phyloP scores from a whole-genome alignment of 257 asterid genomes.

The Nicotiana tabacum region DNA sequence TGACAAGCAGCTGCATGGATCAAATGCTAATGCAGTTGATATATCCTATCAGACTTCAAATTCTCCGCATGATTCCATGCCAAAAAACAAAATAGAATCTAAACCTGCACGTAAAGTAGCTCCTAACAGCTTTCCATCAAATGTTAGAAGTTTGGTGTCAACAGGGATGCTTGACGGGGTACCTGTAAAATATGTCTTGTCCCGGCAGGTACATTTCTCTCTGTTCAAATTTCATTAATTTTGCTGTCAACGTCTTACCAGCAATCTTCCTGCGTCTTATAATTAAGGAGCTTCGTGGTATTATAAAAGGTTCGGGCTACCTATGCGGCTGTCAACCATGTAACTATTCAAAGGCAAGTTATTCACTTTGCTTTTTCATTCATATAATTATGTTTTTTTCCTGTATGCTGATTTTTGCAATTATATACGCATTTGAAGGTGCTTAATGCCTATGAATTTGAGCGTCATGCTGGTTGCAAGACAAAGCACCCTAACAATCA shows the following conservation, averaged over 20 bases:
- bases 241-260: conserved; percentile 13
- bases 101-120: conserved; percentile 76
- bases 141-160: conserved; percentile 87
- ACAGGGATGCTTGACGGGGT: conserved; percentile 96
- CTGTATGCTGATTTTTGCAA: background rate
- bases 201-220: conserved; percentile 57
- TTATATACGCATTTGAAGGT: conserved; percentile 36
- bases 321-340: conserved; percentile 87
- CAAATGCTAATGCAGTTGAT: conserved; percentile 27
- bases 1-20: conserved; percentile 37
- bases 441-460: conserved; percentile 86
- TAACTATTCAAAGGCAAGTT: conserved; percentile 69
- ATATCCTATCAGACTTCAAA: conserved; percentile 35
- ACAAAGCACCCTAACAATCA: conserved; percentile 96
- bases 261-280: background rate
- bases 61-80: conserved; percentile 35
- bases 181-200: conserved; percentile 67
- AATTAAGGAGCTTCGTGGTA: conserved; percentile 75
- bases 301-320: conserved; percentile 87
- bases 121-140: conserved; percentile 90
- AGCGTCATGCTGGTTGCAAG: conserved; percentile 90
- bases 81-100: conserved; percentile 50
- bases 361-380: conserved; percentile 2
- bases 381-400: background rate
- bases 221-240: background rate